These are phyloP conservation scores for Candida pseudoviswanathii DNA, from an alignment of 1,139 yeast genomes.

Conservation along the genomic window DNA sequence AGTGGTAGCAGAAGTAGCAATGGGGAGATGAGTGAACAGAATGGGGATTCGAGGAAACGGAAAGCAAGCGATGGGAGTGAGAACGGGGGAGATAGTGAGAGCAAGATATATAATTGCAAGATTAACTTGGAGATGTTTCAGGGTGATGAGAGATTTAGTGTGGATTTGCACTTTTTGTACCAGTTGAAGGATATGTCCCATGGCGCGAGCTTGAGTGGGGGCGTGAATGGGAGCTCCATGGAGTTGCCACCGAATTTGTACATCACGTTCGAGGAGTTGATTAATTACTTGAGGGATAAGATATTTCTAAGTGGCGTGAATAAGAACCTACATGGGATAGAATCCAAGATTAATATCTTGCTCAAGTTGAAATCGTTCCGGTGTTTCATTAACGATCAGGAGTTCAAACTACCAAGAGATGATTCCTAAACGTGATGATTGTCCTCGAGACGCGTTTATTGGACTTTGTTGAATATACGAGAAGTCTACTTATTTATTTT, in stretches of 20 bases:
- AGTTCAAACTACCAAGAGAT: constrained; percentile 7
- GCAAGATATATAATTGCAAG: constrained; percentile 14
- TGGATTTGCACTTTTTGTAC: constrained; percentile 13
- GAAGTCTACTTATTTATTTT: constrained; percentile 1
- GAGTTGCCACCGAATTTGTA: constrained; percentile 13
- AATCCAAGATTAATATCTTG: constrained; percentile 15
- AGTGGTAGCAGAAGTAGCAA: background rate
- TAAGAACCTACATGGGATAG: constrained; percentile 13
- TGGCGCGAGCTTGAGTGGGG: background rate
- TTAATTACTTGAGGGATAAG: constrained; percentile 14
- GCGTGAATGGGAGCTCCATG: background rate
- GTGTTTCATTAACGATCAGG: constrained; percentile 14
- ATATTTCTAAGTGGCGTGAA: constrained; percentile 7
- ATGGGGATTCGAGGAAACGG: background rate
- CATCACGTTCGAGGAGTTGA: constrained; percentile 15
- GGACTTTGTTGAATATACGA: background rate
- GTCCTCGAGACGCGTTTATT: no score
- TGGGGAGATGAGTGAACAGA: background rate
- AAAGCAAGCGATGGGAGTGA: background rate
- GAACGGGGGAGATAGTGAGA: background rate
- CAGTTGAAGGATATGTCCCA: constrained; percentile 6
- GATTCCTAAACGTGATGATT: background rate
- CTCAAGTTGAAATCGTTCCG: constrained; percentile 11
- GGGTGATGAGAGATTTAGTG: constrained; percentile 2
- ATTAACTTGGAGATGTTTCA: constrained; percentile 11